Percentiles rank a stretch among this genome's conserved stretches.
These are phyloP conservation scores for Bryoerythrophyllum caledonicum DNA, from an alignment of 225 moss, liverwort and hornwort species.

Conservation along the genomic window DNA sequence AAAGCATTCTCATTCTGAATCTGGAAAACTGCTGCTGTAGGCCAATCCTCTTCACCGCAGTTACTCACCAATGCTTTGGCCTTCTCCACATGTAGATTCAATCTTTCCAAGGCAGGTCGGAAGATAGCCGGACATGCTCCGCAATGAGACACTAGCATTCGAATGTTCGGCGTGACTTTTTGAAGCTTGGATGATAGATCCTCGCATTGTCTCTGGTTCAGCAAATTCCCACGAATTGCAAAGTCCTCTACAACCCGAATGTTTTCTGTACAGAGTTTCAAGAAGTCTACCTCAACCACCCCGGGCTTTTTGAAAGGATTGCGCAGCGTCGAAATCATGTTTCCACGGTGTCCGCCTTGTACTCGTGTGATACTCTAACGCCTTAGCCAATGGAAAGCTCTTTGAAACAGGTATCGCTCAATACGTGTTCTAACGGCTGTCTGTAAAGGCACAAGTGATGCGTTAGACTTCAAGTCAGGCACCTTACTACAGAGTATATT, in stretches of 20 bases:
- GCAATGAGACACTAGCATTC: background rate
- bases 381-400: background rate
- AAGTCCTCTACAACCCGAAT: background rate
- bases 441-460: background rate
- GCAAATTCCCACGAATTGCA: background rate
- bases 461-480: background rate
- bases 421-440: background rate
- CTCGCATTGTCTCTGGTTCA: background rate
- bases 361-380: background rate
- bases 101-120: background rate
- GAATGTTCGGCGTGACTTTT: background rate
- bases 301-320: background rate
- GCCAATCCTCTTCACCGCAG: background rate
- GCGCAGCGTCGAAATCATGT: background rate
- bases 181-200: background rate
- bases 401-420: background rate
- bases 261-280: background rate
- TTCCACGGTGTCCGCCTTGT: background rate
- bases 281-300: background rate
- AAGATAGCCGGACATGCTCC: background rate
- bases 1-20: background rate
- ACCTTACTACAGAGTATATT: background rate
- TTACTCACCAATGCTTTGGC: background rate
- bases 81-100: background rate
- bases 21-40: background rate